Percentiles rank a stretch among this genome's conserved stretches.
These are phyloP conservation scores for Pisolithus thermaeus DNA, from an alignment of 1,284 basidiomycete species.

Conservation along the genomic window DNA sequence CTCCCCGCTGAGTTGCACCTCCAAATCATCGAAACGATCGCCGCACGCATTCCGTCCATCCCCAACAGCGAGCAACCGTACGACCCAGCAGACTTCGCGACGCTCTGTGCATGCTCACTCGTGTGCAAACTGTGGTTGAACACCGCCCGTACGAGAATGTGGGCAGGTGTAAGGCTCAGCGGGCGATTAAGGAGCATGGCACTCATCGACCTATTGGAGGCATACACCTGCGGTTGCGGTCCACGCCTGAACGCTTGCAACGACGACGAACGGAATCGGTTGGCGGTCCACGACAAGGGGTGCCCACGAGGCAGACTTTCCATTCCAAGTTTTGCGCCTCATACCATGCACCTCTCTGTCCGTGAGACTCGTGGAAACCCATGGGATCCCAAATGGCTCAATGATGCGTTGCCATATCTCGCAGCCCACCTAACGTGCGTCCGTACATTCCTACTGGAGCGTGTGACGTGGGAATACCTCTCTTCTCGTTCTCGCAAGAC, in stretches of 20 bases:
- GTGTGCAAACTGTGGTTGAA: slow-evolving; percentile 30
- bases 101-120: slow-evolving; percentile 28
- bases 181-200: slow-evolving; percentile 15
- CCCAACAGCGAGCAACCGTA: slow-evolving; percentile 9
- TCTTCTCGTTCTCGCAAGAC: slow-evolving; percentile 22
- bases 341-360: slow-evolving; percentile 21
- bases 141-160: slow-evolving; percentile 26
- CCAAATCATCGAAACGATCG: slow-evolving; percentile 24
- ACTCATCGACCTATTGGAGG: slow-evolving; percentile 13
- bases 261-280: background rate
- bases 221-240: slow-evolving; percentile 9
- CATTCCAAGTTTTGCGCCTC: slow-evolving; percentile 20
- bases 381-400: slow-evolving; percentile 30
- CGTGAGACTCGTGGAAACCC: slow-evolving; percentile 27
- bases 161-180: slow-evolving; percentile 19
- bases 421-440: slow-evolving; percentile 15
- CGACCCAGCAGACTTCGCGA: slow-evolving; percentile 18
- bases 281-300: background rate
- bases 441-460: slow-evolving; percentile 25
- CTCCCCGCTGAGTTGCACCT: slow-evolving; percentile 29
- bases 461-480: slow-evolving; percentile 29
- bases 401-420: slow-evolving; percentile 24
- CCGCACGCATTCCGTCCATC: slow-evolving; percentile 10
- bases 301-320: slow-evolving; percentile 2
- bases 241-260: background rate